These are phyloP conservation scores for Ascochyta pisi DNA, from an alignment of 2,329 filamentous ascomycete genomes.

Conservation along the genomic window DNA sequence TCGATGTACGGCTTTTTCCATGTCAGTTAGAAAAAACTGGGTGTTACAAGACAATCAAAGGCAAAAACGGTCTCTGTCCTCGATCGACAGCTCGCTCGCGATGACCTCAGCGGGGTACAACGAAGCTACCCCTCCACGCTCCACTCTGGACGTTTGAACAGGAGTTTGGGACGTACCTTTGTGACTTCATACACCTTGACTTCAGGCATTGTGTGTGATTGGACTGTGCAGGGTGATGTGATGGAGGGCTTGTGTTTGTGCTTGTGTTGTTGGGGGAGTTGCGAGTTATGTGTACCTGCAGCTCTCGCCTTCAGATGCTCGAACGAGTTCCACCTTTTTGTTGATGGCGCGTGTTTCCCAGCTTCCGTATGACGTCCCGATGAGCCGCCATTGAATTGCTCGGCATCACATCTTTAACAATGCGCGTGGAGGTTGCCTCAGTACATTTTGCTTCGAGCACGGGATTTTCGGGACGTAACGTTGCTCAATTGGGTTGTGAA, in stretches of 20 bases:
- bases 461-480: constrained; percentile 6
- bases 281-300: constrained; percentile 14
- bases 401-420: not conserved
- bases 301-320: constrained; percentile 6
- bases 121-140: constrained; percentile 35
- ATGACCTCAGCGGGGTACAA: constrained; percentile 34
- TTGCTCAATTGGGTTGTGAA: not conserved
- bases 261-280: constrained; percentile 13
- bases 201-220: constrained; percentile 31
- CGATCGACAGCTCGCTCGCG: not conserved
- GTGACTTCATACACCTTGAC: constrained; percentile 47
- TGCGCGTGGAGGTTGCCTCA: not conserved
- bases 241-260: constrained; percentile 11
- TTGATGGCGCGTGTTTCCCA: constrained; percentile 36
- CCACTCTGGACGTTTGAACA: not conserved
- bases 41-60: not conserved
- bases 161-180: constrained; percentile 39
- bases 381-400: constrained; percentile 22
- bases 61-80: not conserved
- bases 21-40: constrained; percentile 12
- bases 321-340: constrained; percentile 43
- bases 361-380: constrained; percentile 41
- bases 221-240: constrained; percentile 12
- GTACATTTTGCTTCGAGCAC: not conserved
- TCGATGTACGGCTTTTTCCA: constrained; percentile 60